Evolutionary conservation across 768 basidiomycete species (phyloP).

Genomic region (Cystofilobasidium macerans): DNA sequence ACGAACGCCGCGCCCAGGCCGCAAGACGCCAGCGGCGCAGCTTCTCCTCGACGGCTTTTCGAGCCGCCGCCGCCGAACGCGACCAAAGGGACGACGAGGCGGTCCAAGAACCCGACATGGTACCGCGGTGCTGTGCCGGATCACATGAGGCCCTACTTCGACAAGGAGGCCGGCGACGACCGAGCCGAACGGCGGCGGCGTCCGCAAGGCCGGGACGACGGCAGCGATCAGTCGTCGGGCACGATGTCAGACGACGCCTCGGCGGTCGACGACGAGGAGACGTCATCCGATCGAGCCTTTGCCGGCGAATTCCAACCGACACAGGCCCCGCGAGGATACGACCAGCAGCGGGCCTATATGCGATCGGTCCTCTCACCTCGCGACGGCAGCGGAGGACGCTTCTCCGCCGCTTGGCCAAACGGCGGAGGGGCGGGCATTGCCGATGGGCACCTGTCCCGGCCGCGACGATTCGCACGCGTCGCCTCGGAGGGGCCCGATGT

Average conservation of each 20-base stretch:
- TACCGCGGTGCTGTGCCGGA: slow-evolving; percentile 9
- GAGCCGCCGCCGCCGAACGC: background rate
- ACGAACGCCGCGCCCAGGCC: background rate
- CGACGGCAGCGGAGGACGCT: slow-evolving; percentile 27
- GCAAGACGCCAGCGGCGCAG: background rate
- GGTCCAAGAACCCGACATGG: slow-evolving; percentile 4
- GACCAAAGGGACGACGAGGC: background rate
- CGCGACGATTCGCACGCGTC: slow-evolving; percentile 33
- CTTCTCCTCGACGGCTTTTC: background rate
- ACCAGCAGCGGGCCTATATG: slow-evolving; percentile 35
- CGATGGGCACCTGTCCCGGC: no score
- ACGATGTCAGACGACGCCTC: slow-evolving; percentile 14
- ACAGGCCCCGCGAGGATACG: slow-evolving; percentile 38
- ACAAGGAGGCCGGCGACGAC: slow-evolving; percentile 11
- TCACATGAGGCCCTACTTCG: slow-evolving; percentile 17
- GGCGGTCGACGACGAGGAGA: slow-evolving; percentile 4
- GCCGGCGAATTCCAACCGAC: slow-evolving; percentile 37
- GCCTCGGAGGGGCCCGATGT: slow-evolving; percentile 31
- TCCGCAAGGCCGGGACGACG: background rate
- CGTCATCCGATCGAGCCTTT: slow-evolving; percentile 34
- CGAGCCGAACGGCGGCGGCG: background rate
- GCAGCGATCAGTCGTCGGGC: background rate
- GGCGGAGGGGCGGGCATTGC: slow-evolving; percentile 10
- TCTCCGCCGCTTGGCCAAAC: slow-evolving; percentile 28
- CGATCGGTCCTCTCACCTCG: slow-evolving; percentile 34